Conservation (phyloP, 1,284 basidiomycete genomes). For the Mycena sp. region DNA sequence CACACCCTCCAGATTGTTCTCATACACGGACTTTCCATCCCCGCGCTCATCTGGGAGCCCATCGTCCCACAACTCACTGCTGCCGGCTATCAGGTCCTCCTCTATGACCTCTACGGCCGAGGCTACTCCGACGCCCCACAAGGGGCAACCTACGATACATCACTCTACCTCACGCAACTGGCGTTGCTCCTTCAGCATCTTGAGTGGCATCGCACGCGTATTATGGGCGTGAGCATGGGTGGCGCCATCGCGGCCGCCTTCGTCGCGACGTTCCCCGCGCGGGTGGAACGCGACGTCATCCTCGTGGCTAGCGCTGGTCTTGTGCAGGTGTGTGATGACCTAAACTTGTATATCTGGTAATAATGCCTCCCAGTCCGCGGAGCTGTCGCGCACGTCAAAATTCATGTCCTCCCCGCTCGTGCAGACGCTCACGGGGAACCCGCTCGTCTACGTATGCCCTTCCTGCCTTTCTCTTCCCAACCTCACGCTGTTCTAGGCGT, state of each 20-base stretch:
- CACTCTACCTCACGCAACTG: slow-evolving; percentile 77
- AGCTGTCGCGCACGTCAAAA: slow-evolving; percentile 47
- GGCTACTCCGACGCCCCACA: slow-evolving; percentile 78
- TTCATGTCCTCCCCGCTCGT: slow-evolving; percentile 78
- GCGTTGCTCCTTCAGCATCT: slow-evolving; percentile 82
- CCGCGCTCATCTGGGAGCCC: slow-evolving; percentile 77
- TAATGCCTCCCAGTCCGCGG: too few species aligned
- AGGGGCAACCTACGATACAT: slow-evolving; percentile 59
- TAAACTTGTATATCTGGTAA: neutral
- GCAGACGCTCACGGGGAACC: slow-evolving; percentile 68
- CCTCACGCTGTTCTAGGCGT: too few species aligned
- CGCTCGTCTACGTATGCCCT: neutral
- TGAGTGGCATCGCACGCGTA: slow-evolving; percentile 70
- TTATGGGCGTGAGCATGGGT: slow-evolving; percentile 75
- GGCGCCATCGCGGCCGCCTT: slow-evolving; percentile 78
- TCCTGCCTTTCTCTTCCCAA: neutral
- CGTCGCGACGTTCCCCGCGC: slow-evolving; percentile 72
- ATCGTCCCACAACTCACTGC: slow-evolving; percentile 71
- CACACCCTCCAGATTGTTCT: slow-evolving; percentile 63
- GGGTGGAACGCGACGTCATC: slow-evolving; percentile 65
- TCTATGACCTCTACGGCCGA: slow-evolving; percentile 84
- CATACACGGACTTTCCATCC: slow-evolving; percentile 80
- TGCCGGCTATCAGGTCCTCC: slow-evolving; percentile 64
- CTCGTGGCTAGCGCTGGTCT: slow-evolving; percentile 76
- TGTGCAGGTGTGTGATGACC: slow-evolving; percentile 59